phyloP scores from a whole-genome alignment of 2,329 filamentous ascomycete species.

The Aspergillus sp. region DNA sequence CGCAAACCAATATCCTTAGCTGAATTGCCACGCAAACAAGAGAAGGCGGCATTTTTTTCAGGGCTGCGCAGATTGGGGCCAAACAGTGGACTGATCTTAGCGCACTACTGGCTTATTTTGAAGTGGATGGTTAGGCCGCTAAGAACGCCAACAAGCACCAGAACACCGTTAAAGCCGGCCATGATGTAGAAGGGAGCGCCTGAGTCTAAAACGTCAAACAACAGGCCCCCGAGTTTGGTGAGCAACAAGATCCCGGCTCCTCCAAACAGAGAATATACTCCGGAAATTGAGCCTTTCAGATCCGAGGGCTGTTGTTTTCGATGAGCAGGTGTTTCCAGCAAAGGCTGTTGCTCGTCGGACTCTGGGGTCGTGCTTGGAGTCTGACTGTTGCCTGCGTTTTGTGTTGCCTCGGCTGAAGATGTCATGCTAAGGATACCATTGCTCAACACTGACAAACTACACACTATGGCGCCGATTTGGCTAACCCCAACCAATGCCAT shows the following conservation, averaged over 20 bases:
- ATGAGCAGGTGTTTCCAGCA: slow-evolving; percentile 25
- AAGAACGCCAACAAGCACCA: slow-evolving; percentile 51
- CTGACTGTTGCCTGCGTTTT: slow-evolving; percentile 1
- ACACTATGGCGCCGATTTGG: slow-evolving; percentile 95
- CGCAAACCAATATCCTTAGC: not conserved
- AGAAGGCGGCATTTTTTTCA: not conserved
- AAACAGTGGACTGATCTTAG: not conserved
- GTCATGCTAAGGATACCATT: slow-evolving; percentile 65
- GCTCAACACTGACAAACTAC: slow-evolving; percentile 84
- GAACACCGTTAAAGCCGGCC: slow-evolving; percentile 76
- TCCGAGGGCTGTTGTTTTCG: slow-evolving; percentile 42
- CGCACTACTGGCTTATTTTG: slow-evolving; percentile 1
- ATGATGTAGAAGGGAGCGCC: slow-evolving; percentile 94
- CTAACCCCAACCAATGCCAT: slow-evolving; percentile 82
- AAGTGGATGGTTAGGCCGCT: slow-evolving; percentile 24
- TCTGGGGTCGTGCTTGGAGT: slow-evolving; percentile 8
- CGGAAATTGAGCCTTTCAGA: slow-evolving; percentile 91
- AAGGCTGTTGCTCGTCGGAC: slow-evolving; percentile 29
- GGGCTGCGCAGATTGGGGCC: not conserved
- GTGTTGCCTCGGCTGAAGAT: not conserved
- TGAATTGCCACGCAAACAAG: not conserved
- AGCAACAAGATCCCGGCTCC: slow-evolving; percentile 86
- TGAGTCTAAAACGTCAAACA: slow-evolving; percentile 74
- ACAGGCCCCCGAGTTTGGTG: slow-evolving; percentile 82
- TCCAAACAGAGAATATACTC: slow-evolving; percentile 88